Evolutionary conservation across 345 rosid genomes (phyloP), one percentile per base, ranked within the genome.

Genomic region (Populus davidiana): DNA sequence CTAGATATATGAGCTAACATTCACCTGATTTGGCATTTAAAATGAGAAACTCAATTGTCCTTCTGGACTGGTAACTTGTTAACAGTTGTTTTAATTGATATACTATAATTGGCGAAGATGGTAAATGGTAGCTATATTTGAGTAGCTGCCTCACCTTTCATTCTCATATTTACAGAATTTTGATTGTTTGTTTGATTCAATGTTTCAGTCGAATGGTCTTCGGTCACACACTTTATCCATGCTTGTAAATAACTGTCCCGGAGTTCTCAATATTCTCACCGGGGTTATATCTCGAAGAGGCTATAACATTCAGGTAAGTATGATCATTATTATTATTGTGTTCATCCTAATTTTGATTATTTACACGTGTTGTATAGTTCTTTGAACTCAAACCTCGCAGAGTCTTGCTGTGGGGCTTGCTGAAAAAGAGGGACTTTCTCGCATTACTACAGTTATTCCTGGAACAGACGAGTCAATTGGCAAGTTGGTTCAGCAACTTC

Each of bases 241-340:
- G 91, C 84, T 95, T 4, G 99, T 93, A 47, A 95, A 78, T 70
- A 86, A 95, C 76, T 11, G 71, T 77, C 96, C 99, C 23, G 98
- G 99, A 78, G 99, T 95, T 77, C 93, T 95, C 59, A 95, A 95
- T 77, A 81, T 86, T 52, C 75, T 93, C 14, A 93, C 99, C 4
- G 98, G 97, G 59, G 92, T 90, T 72, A 87, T 95, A 23, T 87
- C 99, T 68, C 88, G 94, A 81, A 86, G 97, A 83, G 95, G 97
- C 67, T 91, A 95, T 85, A 93, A 95, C 76, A 93, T 95, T 84
- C 99, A 95, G 98, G 98, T 84, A 64, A 20, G 80, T 29, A 21
- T 41, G 14, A 52, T 69, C 66, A 39, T 11, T 9, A n/a, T 56
- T 56, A 56, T n/a, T 29, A n/a, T 23, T 56, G 13, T n/a, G 5